These are phyloP conservation scores for Petunia secreta DNA, from an alignment of 257 asterid genomes.

Conservation along the genomic window DNA sequence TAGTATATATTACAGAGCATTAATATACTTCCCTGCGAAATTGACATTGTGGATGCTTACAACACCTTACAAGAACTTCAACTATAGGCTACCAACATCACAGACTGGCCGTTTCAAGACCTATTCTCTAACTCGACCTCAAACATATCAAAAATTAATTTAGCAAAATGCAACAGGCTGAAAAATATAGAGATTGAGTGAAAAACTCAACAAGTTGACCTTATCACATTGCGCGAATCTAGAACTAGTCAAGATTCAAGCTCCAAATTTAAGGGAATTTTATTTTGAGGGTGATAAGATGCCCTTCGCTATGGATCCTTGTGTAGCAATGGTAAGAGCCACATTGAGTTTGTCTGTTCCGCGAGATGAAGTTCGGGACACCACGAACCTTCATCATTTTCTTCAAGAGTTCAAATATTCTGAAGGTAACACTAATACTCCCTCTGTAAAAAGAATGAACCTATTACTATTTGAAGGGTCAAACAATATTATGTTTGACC, in stretches of 20 bases:
- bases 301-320: not conserved
- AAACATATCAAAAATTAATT: not conserved
- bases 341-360: not conserved
- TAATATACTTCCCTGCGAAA: not conserved
- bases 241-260: not conserved
- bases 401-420: not conserved
- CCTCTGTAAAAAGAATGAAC: too few species aligned
- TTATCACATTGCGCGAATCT: not conserved
- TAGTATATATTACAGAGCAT: too few species aligned
- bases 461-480: too few species aligned
- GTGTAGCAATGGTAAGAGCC: not conserved
- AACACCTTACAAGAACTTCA: not conserved
- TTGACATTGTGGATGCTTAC: not conserved
- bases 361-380: not conserved
- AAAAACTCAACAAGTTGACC: not conserved
- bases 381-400: not conserved
- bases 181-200: not conserved
- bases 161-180: rapidly evolving
- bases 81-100: not conserved
- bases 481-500: too few species aligned
- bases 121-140: not conserved
- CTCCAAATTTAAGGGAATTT: not conserved
- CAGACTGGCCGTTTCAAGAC: not conserved
- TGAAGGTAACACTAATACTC: too few species aligned
- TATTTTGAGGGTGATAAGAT: not conserved